These are phyloP conservation scores for Paxillus rubicundulus DNA, from an alignment of 768 basidiomycete genomes.

Conservation along the genomic window DNA sequence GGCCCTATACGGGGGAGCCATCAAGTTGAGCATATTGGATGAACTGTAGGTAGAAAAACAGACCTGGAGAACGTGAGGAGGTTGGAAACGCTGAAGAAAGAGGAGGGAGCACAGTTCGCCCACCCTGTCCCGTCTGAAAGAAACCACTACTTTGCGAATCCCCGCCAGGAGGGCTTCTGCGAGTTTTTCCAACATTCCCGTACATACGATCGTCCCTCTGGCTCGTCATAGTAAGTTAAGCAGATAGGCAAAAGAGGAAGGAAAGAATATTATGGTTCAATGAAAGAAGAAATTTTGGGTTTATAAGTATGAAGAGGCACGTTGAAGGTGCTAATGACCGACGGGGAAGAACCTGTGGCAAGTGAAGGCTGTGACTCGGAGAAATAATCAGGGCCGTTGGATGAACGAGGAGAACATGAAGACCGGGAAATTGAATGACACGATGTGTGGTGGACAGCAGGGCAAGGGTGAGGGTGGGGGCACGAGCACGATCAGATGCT, in stretches of 20 bases:
- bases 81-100: constrained; percentile 81
- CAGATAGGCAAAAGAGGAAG: constrained; percentile 57
- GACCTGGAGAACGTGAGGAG: constrained; percentile 83
- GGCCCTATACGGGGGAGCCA: constrained; percentile 58
- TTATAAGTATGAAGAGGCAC: constrained; percentile 46
- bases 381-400: constrained; percentile 41
- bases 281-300: constrained; percentile 54
- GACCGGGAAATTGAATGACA: constrained; percentile 38
- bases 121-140: constrained; percentile 82
- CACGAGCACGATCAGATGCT: constrained; percentile 32
- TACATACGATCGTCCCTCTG: constrained; percentile 72
- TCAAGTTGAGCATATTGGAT: constrained; percentile 56
- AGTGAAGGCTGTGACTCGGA: constrained; percentile 38
- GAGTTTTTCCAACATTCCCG: constrained; percentile 58
- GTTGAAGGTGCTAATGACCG: constrained; percentile 45
- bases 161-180: constrained; percentile 64
- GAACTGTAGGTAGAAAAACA: constrained; percentile 59
- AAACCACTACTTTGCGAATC: constrained; percentile 59
- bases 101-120: constrained; percentile 86
- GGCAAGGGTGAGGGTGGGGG: constrained; percentile 34
- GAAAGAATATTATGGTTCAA: constrained; percentile 42
- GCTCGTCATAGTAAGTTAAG: constrained; percentile 63
- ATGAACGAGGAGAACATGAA: constrained; percentile 52
- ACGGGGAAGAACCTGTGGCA: constrained; percentile 33
- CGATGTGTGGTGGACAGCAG: constrained; percentile 46